phyloP scores from a whole-genome alignment of 768 basidiomycete species.

The Russula griseocarnosa region DNA sequence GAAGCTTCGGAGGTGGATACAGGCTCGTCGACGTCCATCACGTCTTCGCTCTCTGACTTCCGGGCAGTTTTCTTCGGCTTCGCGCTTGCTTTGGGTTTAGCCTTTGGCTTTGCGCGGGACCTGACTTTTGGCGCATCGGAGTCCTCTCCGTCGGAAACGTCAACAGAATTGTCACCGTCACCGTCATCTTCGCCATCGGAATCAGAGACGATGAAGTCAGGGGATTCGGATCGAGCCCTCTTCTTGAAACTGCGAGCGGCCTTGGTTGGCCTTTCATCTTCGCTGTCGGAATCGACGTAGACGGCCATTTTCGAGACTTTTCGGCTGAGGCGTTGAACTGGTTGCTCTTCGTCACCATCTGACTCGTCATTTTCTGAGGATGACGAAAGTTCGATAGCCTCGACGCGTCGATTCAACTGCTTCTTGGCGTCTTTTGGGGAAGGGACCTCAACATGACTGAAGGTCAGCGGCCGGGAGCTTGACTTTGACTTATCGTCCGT shows the following conservation, averaged over 20 bases:
- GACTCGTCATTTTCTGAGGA: constrained; percentile 9
- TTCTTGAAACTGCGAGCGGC: constrained; percentile 25
- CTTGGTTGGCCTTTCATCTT: constrained; percentile 24
- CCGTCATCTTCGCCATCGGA: constrained; percentile 31
- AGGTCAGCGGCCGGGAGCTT: constrained; percentile 15
- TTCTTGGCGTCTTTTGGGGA: constrained; percentile 16
- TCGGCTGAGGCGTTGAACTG: constrained; percentile 18
- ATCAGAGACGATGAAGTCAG: constrained; percentile 34
- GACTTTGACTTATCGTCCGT: constrained; percentile 11
- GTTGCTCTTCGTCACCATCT: constrained; percentile 15
- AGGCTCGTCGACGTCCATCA: constrained; percentile 57
- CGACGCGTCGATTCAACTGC: not conserved
- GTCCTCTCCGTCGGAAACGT: constrained; percentile 35
- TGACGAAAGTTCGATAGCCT: constrained; percentile 15
- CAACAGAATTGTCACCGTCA: constrained; percentile 31
- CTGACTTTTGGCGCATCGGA: constrained; percentile 37
- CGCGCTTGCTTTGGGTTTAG: constrained; percentile 24
- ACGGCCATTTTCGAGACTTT: constrained; percentile 26
- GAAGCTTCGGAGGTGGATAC: constrained; percentile 38
- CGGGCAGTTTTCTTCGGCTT: constrained; percentile 34
- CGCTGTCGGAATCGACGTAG: constrained; percentile 20
- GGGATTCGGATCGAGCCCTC: constrained; percentile 26
- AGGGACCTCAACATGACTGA: constrained; percentile 27
- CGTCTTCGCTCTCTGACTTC: constrained; percentile 37
- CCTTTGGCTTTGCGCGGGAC: constrained; percentile 33